Percentiles rank a stretch among this genome's conserved stretches.
These are phyloP conservation scores for Micractinium conductrix DNA, from an alignment of 139 green algal genomes.

Conservation along the genomic window DNA sequence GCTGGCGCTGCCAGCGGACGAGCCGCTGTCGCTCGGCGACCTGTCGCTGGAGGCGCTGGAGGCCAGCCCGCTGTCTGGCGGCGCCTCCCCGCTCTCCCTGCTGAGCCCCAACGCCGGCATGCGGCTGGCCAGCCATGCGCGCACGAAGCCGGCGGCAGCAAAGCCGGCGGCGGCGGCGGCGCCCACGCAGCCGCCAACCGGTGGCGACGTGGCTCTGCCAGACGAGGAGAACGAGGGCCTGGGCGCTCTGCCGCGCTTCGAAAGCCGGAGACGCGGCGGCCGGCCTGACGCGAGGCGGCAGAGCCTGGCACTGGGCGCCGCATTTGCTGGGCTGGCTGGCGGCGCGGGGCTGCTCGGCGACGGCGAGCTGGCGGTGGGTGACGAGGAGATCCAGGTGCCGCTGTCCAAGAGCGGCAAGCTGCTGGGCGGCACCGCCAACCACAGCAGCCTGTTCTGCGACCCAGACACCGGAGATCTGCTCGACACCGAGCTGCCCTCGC, in stretches of 20 bases:
- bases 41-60: background rate
- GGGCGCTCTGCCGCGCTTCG: conserved; percentile 10
- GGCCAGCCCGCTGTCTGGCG: background rate
- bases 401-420: conserved; percentile 17
- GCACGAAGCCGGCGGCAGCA: background rate
- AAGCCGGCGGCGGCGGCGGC: background rate
- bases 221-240: conserved; percentile 9
- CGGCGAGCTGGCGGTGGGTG: conserved; percentile 18
- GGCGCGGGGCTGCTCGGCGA: conserved; percentile 20
- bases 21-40: background rate
- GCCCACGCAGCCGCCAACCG: background rate
- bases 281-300: conserved; percentile 20
- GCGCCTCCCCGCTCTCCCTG: conserved; percentile 13
- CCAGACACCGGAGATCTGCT: conserved; percentile 25
- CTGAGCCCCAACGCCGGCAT: background rate
- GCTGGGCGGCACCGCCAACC: conserved; percentile 22
- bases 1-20: background rate
- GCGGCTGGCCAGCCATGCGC: background rate
- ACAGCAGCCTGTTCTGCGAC: conserved; percentile 17
- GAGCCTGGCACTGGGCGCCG: background rate
- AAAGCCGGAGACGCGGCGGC: too few species aligned
- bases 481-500: conserved; percentile 19
- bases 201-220: background rate
- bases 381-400: conserved; percentile 31
- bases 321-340: background rate